Evolutionary conservation across 2,329 filamentous ascomycete genomes (phyloP), one percentile per base, ranked within the genome.

Genomic region (Diaporthe longicolla): DNA sequence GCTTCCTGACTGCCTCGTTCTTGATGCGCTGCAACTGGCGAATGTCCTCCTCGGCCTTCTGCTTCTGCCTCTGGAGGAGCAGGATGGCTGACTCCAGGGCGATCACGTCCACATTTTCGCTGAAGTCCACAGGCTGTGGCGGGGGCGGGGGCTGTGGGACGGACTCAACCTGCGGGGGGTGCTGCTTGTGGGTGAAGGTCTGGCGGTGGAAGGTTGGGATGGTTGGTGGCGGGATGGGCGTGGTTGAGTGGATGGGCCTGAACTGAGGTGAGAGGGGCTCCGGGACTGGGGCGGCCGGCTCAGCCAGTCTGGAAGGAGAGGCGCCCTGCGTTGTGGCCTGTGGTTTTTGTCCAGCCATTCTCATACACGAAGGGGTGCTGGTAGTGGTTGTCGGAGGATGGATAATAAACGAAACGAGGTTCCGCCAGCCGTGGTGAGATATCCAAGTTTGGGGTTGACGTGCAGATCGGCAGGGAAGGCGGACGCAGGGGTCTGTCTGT

Each of bases 1-100:
- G 95, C 76, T 96, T 88, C 10, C 87, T 87, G 0, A 94, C 83
- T 8, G 95, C 95, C 4, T 90, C 90, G 24, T 89, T 85, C 82
- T 95, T 96, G 79, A 94, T 89, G 73, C 87, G 86, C 77, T 92
- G 89, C 45, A 98, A 87, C 0, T 89, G 85, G 77, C 90, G 89
- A 69, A 98, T 92, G 83, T 98, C 95, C 61, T 90, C 89, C 66
- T 91, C 86, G 54, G 94, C 94, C 81, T 93, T 93, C 79, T 92
- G 91, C 76, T 92, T 92, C 85, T 98, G 96, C 77, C 97, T 88
- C 84, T 97, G 95, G 61, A 98, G 87, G 69, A 98, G 92, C 11
- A 94, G 93, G 75, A 98, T 95, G 59, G 95, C 94, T 35, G 93
- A 94, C 77, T 93, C 92, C 74, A 98, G 88, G 7, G 96, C 96